These are phyloP conservation scores for Datura wrightii DNA, from an alignment of 257 asterid genomes.

Conservation along the genomic window DNA sequence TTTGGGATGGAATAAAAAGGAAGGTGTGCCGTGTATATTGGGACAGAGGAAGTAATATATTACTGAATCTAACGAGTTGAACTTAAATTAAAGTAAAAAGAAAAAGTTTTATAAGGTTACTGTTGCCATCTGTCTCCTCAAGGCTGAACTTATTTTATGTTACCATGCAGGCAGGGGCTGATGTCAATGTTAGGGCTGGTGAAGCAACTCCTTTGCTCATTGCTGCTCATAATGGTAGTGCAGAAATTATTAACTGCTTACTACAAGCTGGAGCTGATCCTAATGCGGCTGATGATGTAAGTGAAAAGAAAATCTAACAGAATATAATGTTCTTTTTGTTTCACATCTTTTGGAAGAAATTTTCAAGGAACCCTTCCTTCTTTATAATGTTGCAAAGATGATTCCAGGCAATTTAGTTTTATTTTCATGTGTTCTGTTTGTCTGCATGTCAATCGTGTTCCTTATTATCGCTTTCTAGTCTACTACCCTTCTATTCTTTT, in stretches of 20 bases:
- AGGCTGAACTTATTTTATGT: slow-evolving; percentile 34
- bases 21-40: too few species aligned
- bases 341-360: not conserved
- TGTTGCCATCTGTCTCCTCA: not conserved
- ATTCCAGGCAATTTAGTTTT: not conserved
- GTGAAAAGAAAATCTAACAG: not conserved
- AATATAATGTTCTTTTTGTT: slow-evolving; percentile 28
- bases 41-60: too few species aligned
- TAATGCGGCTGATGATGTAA: slow-evolving; percentile 79
- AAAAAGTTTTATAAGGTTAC: too few species aligned
- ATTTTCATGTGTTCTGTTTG: not conserved
- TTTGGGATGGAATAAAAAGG: too few species aligned
- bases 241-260: slow-evolving; percentile 74
- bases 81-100: too few species aligned
- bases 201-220: slow-evolving; percentile 95
- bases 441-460: not conserved
- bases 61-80: too few species aligned
- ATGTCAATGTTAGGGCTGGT: slow-evolving; percentile 79
- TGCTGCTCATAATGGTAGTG: slow-evolving; percentile 86
- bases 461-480: slow-evolving; percentile 18
- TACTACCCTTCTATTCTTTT: not conserved
- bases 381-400: not conserved
- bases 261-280: slow-evolving; percentile 94
- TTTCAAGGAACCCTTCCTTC: not conserved
- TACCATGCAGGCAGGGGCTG: slow-evolving; percentile 78